These are phyloP conservation scores for Gynostemma pentaphyllum DNA, from an alignment of 306 rosid species.

Conservation along the genomic window DNA sequence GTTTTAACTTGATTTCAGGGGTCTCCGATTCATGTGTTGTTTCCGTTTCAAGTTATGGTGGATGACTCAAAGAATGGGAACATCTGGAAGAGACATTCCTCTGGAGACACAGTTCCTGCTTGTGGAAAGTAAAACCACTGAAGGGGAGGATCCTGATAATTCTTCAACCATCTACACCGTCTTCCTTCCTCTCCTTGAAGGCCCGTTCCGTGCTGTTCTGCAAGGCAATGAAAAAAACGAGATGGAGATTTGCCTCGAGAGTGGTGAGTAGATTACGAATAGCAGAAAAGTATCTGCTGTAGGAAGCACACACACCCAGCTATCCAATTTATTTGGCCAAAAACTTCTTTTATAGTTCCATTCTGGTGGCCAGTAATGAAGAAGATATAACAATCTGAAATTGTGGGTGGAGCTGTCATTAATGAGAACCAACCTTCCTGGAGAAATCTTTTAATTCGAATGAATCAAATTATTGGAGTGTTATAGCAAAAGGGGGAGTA, in stretches of 20 bases:
- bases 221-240: conserved; percentile 85
- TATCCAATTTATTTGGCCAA: conserved; percentile 25
- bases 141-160: conserved; percentile 30
- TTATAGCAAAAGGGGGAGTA: conserved; percentile 37
- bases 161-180: conserved; percentile 63
- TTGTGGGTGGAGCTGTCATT: conserved; percentile 39
- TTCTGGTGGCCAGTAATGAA: conserved; percentile 26
- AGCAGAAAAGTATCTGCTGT: conserved; percentile 22
- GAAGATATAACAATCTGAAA: conserved; percentile 23
- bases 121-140: conserved; percentile 54
- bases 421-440: conserved; percentile 30
- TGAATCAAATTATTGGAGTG: conserved; percentile 45
- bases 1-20: conserved; percentile 26
- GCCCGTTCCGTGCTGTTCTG: conserved; percentile 76
- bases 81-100: conserved; percentile 76
- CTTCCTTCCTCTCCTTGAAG: conserved; percentile 90
- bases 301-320: conserved; percentile 22
- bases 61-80: conserved; percentile 99
- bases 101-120: conserved; percentile 93
- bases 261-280: conserved; percentile 70
- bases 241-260: conserved; percentile 80
- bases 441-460: conserved; percentile 29
- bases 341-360: conserved; percentile 27
- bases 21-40: conserved; percentile 65
- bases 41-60: conserved; percentile 98